phyloP scores from a whole-genome alignment of 164 flowering plant species.

The Piper betle region DNA sequence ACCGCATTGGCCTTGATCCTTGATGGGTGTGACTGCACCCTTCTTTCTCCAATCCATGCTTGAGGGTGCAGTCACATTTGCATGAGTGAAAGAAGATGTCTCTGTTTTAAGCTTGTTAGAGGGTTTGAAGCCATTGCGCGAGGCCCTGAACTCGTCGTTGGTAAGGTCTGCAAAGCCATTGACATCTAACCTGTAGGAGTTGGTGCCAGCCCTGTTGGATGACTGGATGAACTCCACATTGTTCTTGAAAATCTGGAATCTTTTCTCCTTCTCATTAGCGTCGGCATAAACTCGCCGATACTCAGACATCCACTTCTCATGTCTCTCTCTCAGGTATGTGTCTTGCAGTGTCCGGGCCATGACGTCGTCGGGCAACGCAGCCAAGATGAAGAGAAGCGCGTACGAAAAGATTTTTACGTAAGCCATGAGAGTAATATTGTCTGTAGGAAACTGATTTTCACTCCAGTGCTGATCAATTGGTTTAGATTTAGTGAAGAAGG shows the following conservation, averaged over 20 bases:
- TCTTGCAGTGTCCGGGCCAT: neutral
- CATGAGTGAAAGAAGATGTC: neutral
- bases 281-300: neutral
- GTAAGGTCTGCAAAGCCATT: slow-evolving; percentile 28
- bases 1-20: slow-evolving; percentile 21
- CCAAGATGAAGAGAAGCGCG: neutral
- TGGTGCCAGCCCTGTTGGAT: neutral
- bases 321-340: neutral
- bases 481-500: no score
- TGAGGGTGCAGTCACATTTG: neutral
- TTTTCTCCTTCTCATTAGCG: neutral
- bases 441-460: neutral
- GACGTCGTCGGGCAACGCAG: neutral
- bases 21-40: slow-evolving; percentile 1
- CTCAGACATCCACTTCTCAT: neutral
- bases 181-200: slow-evolving; percentile 13
- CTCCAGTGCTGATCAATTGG: no score
- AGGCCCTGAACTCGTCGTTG: slow-evolving; percentile 24
- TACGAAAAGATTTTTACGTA: no score
- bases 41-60: neutral
- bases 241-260: neutral
- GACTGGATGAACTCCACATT: neutral
- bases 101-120: no score
- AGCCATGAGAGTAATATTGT: neutral
- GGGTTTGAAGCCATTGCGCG: slow-evolving; percentile 2